phyloP scores from a whole-genome alignment of 352 stramenopile species.

The Phytophthora syringae region DNA sequence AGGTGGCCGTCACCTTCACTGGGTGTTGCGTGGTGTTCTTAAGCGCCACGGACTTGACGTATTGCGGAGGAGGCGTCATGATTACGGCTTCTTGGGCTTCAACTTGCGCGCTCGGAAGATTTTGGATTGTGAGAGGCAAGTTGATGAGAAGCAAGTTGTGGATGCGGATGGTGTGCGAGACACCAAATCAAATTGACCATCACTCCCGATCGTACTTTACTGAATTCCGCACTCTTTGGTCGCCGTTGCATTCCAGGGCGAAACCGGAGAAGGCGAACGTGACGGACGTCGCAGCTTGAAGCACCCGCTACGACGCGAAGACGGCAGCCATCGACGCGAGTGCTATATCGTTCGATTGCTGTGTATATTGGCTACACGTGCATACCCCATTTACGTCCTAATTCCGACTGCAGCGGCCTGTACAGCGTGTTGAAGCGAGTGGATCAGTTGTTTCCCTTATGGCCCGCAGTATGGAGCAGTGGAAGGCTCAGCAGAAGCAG shows the following conservation, averaged over 20 bases:
- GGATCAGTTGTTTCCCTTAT: slow-evolving; percentile 12
- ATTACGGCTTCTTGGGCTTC: slow-evolving; percentile 18
- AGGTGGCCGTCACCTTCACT: slow-evolving; percentile 66
- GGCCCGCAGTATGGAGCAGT: slow-evolving; percentile 49
- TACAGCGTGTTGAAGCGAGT: slow-evolving; percentile 10
- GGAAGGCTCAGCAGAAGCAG: slow-evolving; percentile 39
- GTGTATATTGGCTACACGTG: slow-evolving; percentile 11
- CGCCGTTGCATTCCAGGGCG: slow-evolving; percentile 18
- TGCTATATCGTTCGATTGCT: not conserved
- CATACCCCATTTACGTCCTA: slow-evolving; percentile 9
- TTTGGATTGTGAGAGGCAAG: slow-evolving; percentile 17
- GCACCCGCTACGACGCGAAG: slow-evolving; percentile 6
- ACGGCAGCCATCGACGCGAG: not conserved
- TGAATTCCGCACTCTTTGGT: not conserved
- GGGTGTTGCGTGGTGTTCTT: slow-evolving; percentile 70
- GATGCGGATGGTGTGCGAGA: slow-evolving; percentile 28
- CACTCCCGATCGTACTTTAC: slow-evolving; percentile 30
- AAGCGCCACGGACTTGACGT: slow-evolving; percentile 75
- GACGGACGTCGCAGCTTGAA: slow-evolving; percentile 1
- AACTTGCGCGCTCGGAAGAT: slow-evolving; percentile 28
- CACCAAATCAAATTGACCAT: slow-evolving; percentile 26
- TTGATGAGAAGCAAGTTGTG: not conserved
- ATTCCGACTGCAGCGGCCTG: not conserved
- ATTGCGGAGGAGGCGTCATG: slow-evolving; percentile 67
- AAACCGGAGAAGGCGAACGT: slow-evolving; percentile 3